phyloP scores from a whole-genome alignment of 1,139 yeast species.

The Pichia sp. region DNA sequence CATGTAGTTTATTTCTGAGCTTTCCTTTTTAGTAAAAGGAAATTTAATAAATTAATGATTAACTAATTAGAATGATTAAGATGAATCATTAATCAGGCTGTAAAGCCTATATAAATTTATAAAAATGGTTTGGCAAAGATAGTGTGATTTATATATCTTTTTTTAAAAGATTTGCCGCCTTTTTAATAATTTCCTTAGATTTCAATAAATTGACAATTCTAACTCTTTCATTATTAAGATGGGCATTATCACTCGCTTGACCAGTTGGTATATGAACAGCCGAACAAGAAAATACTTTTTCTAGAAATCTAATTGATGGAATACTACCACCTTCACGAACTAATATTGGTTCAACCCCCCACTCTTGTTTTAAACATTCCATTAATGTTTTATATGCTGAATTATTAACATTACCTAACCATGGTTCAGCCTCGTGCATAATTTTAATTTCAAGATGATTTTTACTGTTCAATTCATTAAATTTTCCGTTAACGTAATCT shows the following conservation, averaged over 20 bases:
- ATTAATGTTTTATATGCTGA: conserved; percentile 61
- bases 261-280: conserved; percentile 98
- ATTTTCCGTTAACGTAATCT: conserved; percentile 40
- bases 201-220: conserved; percentile 73
- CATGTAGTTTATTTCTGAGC: too few species aligned
- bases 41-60: too few species aligned
- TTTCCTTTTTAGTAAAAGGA: too few species aligned
- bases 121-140: too few species aligned
- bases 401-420: conserved; percentile 86
- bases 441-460: conserved; percentile 57
- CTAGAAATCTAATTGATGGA: conserved; percentile 82
- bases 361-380: conserved; percentile 52
- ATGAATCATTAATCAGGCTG: too few species aligned
- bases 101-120: too few species aligned
- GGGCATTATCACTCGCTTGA: conserved; percentile 92
- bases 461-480: conserved; percentile 44
- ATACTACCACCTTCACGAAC: conserved; percentile 97
- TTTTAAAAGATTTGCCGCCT: conserved; percentile 29
- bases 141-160: conserved; percentile 1
- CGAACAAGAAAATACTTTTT: conserved; percentile 73
- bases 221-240: conserved; percentile 78
- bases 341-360: conserved; percentile 63
- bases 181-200: conserved; percentile 58
- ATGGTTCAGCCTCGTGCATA: conserved; percentile 87
- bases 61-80: too few species aligned